A percentile compares a stretch with the other conserved stretches of the same genome.
Evolutionary conservation across 495 filamentous ascomycete genomes (phyloP).

Genomic region (Penicillium angulare): DNA sequence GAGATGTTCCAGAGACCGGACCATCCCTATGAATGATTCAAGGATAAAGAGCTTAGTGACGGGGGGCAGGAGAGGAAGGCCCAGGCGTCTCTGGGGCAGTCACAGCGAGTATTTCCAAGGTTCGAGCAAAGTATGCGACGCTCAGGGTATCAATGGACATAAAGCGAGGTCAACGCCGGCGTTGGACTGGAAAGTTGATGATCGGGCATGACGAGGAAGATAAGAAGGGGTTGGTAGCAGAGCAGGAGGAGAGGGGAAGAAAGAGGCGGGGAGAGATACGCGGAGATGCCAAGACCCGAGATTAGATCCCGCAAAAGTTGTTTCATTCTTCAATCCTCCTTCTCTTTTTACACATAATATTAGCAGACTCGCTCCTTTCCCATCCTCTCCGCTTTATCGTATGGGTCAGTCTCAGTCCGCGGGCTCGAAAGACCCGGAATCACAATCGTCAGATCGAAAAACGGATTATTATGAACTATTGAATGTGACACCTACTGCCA

Average conservation of each 20-base stretch:
- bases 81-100: too few species aligned
- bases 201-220: conserved; percentile 1
- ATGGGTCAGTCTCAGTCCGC: conserved; percentile 87
- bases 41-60: background rate
- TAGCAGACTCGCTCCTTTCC: background rate
- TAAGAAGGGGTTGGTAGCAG: too few species aligned
- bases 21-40: conserved; percentile 29
- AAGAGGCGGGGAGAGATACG: background rate
- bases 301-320: background rate
- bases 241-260: too few species aligned
- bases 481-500: conserved; percentile 64
- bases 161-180: conserved; percentile 12
- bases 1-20: conserved; percentile 44
- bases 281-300: background rate
- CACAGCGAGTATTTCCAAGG: too few species aligned
- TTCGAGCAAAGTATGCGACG: background rate
- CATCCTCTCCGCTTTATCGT: background rate
- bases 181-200: conserved; percentile 3
- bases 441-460: conserved; percentile 46
- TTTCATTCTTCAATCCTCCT: background rate
- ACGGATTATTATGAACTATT: conserved; percentile 93
- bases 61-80: too few species aligned
- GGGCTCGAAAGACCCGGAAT: conserved; percentile 28
- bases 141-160: background rate
- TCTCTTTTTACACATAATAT: background rate